phyloP scores from a whole-genome alignment of 78 protist genomes.

The Tieghemostelium lacteum region DNA sequence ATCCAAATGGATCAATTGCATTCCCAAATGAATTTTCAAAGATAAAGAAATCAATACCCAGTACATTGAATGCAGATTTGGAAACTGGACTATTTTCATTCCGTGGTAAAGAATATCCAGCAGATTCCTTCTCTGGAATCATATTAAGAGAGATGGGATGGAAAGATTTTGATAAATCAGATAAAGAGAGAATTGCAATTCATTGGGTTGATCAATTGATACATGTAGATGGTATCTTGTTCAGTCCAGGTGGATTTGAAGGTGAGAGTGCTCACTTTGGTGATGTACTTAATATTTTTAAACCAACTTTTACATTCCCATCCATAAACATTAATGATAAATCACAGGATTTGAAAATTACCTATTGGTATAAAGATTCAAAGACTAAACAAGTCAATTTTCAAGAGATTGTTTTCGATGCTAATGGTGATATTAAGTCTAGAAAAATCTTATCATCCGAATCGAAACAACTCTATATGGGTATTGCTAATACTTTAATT shows the following conservation, averaged over 20 bases:
- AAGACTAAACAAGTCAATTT: background rate
- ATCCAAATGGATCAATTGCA: conserved; percentile 47
- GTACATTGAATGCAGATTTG: background rate
- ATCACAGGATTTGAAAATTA: background rate
- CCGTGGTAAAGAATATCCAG: conserved; percentile 5
- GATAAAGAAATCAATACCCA: background rate
- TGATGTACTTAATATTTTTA: background rate
- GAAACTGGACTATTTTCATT: conserved; percentile 5
- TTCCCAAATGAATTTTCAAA: conserved; percentile 4
- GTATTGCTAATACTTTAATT: background rate
- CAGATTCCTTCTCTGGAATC: background rate
- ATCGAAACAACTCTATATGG: background rate
- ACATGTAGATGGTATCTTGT: conserved; percentile 17
- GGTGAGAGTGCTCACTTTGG: background rate
- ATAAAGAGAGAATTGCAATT: conserved; percentile 18
- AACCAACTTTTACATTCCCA: conserved; percentile 26
- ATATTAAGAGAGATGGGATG: conserved; percentile 47
- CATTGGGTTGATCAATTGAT: conserved; percentile 41
- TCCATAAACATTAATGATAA: background rate
- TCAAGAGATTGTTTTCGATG: conserved; percentile 10
- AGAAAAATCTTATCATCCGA: conserved; percentile 3
- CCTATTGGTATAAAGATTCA: conserved; percentile 20
- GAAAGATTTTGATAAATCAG: background rate
- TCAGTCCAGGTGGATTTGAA: conserved; percentile 24
- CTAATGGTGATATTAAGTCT: conserved; percentile 29